These are phyloP conservation scores for Dianthus caryophyllus DNA, from an alignment of 148 eudicot genomes.

Conservation along the genomic window DNA sequence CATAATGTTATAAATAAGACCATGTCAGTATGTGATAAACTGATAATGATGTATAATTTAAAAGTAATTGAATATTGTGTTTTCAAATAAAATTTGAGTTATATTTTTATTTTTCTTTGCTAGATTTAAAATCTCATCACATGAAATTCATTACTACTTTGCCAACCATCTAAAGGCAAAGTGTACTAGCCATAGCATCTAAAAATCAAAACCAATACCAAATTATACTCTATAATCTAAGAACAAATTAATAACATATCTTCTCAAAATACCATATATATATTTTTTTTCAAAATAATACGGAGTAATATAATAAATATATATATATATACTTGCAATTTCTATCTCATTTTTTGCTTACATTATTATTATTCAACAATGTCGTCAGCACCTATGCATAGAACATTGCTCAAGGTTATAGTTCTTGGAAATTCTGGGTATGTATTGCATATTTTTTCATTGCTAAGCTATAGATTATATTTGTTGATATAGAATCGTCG, in stretches of 20 bases:
- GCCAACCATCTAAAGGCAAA: constrained; percentile 14
- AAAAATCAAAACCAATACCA: constrained; percentile 2
- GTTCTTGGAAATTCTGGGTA: constrained; percentile 45
- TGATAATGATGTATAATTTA: too few relatives aligned
- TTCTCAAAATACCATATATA: too few relatives aligned
- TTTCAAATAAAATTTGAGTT: background rate
- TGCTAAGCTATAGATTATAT: too few relatives aligned
- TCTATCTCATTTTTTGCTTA: background rate
- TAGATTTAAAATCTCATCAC: constrained; percentile 1
- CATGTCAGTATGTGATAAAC: too few relatives aligned
- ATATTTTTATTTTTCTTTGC: background rate
- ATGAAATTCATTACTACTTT: constrained; percentile 13
- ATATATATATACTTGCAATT: background rate
- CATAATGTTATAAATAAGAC: too few relatives aligned
- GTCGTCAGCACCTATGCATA: constrained; percentile 18
- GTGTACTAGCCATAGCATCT: constrained; percentile 4
- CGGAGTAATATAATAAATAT: too few relatives aligned
- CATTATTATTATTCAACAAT: background rate
- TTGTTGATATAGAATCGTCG: too few relatives aligned
- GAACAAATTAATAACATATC: background rate
- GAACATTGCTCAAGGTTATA: constrained; percentile 44
- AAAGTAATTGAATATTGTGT: too few relatives aligned
- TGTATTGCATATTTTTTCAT: too few relatives aligned
- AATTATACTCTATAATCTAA: background rate
- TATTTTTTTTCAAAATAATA: too few relatives aligned